Base-by-base conservation (phyloP, 345 rosid genomes). In the Brassica cretica region DNA sequence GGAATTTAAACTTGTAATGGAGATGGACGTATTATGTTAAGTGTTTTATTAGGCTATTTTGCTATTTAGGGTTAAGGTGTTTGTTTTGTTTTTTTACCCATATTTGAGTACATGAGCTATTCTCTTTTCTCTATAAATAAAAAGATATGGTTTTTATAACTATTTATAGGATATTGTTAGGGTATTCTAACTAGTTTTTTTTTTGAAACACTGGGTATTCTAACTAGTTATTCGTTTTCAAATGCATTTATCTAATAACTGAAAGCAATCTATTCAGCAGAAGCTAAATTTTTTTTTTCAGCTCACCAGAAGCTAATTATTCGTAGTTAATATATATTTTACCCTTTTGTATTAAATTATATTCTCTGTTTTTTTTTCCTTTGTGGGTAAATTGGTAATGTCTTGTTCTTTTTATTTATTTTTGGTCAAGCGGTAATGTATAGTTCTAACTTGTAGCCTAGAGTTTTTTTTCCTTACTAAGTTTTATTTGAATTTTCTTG, bases 151-250 rank as follows among this genome's bases (percentile, higher is more conserved):
- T 72, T 29, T n/a, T n/a, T 51, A n/a, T n/a, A 27, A 0, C 53
- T 60, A 72, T 41, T 29, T 65, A 66, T 66, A 66, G 19, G 19
- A 71, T 39, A 71, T 71, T 53, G 74, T 73, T 73, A 37, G 19
- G 27, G 35, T 64, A 58, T 64, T 75, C 33, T 29, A 59, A 60
- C 49, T 68, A 30, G 24, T 21, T 21, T 21, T 21, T 21, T 21
- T 21, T 21, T 21, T 21, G 24, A 21, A 21, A 21, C 24, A 21
- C 24, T 27, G 19, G 29, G 37, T 65, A 58, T 65, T 75, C 33
- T 30, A 60, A 60, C 51, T 68, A 30, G 49, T 21, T 46, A 35
- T 46, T 76, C 25, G n/a, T 68, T 61, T 25, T 30, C 72, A 51
- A 5, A 51, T 51, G 56, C 49, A 66, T 27, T 9, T 25, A 30